Base-by-base conservation (phyloP, 108 stramenopile genomes). In the Epithemia pelagica region DNA sequence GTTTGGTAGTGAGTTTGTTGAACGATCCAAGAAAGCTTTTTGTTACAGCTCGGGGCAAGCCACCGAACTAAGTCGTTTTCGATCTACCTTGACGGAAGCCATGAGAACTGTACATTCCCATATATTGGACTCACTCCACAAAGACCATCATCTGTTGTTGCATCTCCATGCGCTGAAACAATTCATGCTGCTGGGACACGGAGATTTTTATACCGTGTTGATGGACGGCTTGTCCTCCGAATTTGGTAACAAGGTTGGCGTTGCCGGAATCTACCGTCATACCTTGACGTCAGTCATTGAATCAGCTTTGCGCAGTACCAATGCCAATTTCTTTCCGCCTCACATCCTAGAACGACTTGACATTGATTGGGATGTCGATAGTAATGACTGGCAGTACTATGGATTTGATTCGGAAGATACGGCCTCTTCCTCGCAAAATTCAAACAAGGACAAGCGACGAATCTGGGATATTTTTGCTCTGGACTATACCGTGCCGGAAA, bases 121-220 rank as follows among this genome's bases (percentile, higher is more conserved):
- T 55, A 87, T 96, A 65, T 71, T 95, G 1, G 61, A 76, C 15
- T 78, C 89, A 29, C 64, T 99, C 28, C 29, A 71, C 24, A 78
- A 85, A 7, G 72, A 82, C 61, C 88, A 91, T 77, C 79, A 90
- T 66, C 74, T 98, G 59, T 70, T 83, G 68, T 31, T 77, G 18
- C 99, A 99, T 71, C 75, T 98, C n/a, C 73, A 74, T 25, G 97
- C 94, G 2, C 73, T 98, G 31, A 98, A 98, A 70, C 88, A 88
- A 65, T 97, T 97, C 67, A 61, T 99, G 27, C 82, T 98, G 32
- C 81, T 98, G 19, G 96, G 96, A 25, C 97, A 97, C 78, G 99
- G 98, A 15, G 98, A 99, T 70, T 96, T 97, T 62, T 90, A 95
- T 63, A 82, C 86, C 26, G 77, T 86, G 1, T 82, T 99, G 27